Evolutionary conservation across 2,329 filamentous ascomycete species (phyloP), one percentile per base, ranked within the genome.

Genomic region (Talaromyces pinophilus): DNA sequence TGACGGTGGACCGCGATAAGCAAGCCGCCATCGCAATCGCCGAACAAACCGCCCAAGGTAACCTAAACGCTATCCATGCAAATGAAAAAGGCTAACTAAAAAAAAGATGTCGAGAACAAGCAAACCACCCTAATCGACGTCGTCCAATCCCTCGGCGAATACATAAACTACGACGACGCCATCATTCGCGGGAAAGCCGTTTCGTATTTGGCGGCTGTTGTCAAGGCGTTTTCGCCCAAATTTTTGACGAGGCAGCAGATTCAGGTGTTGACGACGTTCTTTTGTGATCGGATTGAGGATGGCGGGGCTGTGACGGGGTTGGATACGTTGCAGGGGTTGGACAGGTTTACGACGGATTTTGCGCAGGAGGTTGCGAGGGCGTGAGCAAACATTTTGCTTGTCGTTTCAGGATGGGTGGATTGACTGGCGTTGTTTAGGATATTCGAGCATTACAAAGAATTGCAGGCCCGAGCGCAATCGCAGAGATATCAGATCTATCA

Each of bases 151-250:
- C 80, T 90, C 38, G 86, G 86, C 22, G 87, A 89, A 74, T 90
- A 89, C 71, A 84, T 90, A 72, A 90, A 89, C 70, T 86, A 88
- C 74, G 87, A 89, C 71, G 87, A 90, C 77, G 81, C 82, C 25
- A 81, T 82, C 15, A 80, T 86, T 52, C 82, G 88, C 46, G 83
- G 84, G n/a, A 88, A 88, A 76, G 84, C 86, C 73, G 78, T 81
- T 67, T 79, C 77, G 25, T 83, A 78, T 71, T 72, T 83, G 38
- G 79, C 76, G 13, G 75, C 75, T 22, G 77, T 82, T 52, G 80
- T 83, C 67, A 78, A 76, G 63, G 79, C 82, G 35, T 76, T 88
- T 4, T 80, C 84, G 28, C 80, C 82, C 7, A 86, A 83, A 69
- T 84, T 84, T 67, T 80, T 90, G 35, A 84, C 86, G 10, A 77